Evolutionary conservation across 208 protist species (phyloP), one percentile per base, ranked within the genome.

Genomic region (Crithidia acanthocephali): DNA sequence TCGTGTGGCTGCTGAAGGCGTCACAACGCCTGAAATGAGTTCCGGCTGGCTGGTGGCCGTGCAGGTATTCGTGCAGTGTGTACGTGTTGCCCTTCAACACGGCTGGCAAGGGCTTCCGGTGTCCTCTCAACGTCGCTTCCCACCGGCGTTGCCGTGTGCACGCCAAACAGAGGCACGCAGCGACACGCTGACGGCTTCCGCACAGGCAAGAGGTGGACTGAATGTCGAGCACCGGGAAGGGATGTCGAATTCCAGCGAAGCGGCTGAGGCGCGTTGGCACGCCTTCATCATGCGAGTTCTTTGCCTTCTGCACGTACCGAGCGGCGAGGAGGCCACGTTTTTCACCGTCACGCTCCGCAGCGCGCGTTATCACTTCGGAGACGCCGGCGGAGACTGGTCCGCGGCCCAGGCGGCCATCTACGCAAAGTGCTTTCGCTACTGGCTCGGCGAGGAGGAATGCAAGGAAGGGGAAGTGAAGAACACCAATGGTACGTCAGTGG

Each of bases 11-110:
- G 20, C 32, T 20, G 59, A 22, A 30, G 48, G 1, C 23, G 50
- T 22, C 6, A 42, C n/a, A 2, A 20, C 44, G 44, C 13, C 18
- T 2, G 61, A 67, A n/a, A 67, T 51, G 47, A 22, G 42, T 18
- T 18, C 53, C 15, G 57, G 45, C n/a, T 68, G 48, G 75, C 53
- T 68, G 6, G 30, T 51, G 15, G 64, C 58, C 5, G 22, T 72
- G 58, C 56, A 77, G 13, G 48, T 77, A 6, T 72, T 71, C 23
- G 51, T 44, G 57, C 72, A 72, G 58, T 77, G 72, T 52, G 57
- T 77, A 4, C 64, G 72, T 32, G 64, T 67, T 15, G 57, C 45
- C 2, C 72, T 77, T 2, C 57, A 62, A 22, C 64, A 30, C 18
- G 64, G 64, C n/a, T 77, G 72, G 72, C 42, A 57, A 16, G 51